A percentile compares a stretch with the other conserved stretches of the same genome.
Conservation (phyloP, 2,329 filamentous ascomycete species). For the Sclerotinia glacialis region DNA sequence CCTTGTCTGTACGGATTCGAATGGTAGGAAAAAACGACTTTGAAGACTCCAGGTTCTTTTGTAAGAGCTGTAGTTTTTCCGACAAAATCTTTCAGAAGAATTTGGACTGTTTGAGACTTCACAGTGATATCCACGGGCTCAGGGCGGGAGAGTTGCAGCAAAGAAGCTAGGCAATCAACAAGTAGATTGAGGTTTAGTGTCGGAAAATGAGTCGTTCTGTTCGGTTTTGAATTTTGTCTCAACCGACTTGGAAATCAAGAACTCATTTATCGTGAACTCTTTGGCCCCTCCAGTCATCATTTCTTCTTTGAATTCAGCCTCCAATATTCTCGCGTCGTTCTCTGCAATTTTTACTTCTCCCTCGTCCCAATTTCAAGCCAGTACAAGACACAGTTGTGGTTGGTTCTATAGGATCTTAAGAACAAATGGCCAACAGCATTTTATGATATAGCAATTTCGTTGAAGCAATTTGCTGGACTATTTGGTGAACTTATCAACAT, state of each 20-base stretch:
- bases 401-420: background rate
- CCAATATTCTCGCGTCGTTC: background rate
- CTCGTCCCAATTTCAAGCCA: background rate
- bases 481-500: background rate
- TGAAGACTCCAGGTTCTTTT: background rate
- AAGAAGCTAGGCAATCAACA: background rate
- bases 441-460: background rate
- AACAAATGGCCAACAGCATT: background rate
- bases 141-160: background rate
- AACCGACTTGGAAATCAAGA: background rate
- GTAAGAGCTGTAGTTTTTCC: background rate
- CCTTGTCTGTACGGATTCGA: background rate
- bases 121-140: background rate
- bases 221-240: background rate
- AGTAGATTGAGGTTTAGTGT: background rate
- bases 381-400: background rate
- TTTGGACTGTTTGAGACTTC: background rate
- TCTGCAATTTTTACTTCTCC: background rate
- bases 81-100: background rate
- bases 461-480: background rate
- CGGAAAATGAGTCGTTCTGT: background rate
- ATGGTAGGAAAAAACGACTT: background rate
- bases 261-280: background rate
- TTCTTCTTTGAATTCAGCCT: background rate
- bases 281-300: background rate